Percentiles rank a stretch among this genome's conserved stretches.
phyloP scores from a whole-genome alignment of 495 filamentous ascomycete species.

The Oidiodendron maius region DNA sequence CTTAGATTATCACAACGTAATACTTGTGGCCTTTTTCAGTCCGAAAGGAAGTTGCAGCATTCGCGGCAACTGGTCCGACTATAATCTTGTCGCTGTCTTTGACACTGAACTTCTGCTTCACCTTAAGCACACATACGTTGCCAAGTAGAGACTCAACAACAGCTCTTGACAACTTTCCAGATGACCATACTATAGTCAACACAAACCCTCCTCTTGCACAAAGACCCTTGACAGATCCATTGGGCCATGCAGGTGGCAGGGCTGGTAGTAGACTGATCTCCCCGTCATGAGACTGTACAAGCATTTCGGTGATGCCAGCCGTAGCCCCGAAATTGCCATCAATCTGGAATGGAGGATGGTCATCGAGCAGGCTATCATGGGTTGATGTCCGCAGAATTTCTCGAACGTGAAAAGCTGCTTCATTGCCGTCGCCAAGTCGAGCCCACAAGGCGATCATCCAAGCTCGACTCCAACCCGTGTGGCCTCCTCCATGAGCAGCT shows the following conservation, averaged over 20 bases:
- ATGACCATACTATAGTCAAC: slow-evolving; percentile 30
- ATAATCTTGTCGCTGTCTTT: too few relatives aligned
- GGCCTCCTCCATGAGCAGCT: slow-evolving; percentile 30
- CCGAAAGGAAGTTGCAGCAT: too few relatives aligned
- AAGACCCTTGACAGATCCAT: slow-evolving; percentile 31
- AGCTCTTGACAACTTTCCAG: too few relatives aligned
- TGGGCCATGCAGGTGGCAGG: slow-evolving; percentile 34
- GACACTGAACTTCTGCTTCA: too few relatives aligned
- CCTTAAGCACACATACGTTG: too few relatives aligned
- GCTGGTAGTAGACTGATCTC: slow-evolving; percentile 38
- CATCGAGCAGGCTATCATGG: slow-evolving; percentile 35
- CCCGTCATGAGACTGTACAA: slow-evolving; percentile 43
- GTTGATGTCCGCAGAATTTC: slow-evolving; percentile 34
- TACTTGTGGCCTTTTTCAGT: too few relatives aligned
- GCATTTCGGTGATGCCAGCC: slow-evolving; percentile 42
- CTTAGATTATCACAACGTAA: too few relatives aligned
- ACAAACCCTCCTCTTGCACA: slow-evolving; percentile 36
- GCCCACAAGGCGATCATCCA: slow-evolving; percentile 40
- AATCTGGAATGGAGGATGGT: slow-evolving; percentile 40
- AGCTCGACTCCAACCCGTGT: slow-evolving; percentile 44
- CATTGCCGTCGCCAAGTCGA: slow-evolving; percentile 26
- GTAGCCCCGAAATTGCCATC: slow-evolving; percentile 48
- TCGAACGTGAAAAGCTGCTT: slow-evolving; percentile 31
- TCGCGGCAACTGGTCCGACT: too few relatives aligned
- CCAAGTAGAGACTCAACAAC: too few relatives aligned